phyloP scores from a whole-genome alignment of 2,329 filamentous ascomycete genomes.

The Nemania sp. region DNA sequence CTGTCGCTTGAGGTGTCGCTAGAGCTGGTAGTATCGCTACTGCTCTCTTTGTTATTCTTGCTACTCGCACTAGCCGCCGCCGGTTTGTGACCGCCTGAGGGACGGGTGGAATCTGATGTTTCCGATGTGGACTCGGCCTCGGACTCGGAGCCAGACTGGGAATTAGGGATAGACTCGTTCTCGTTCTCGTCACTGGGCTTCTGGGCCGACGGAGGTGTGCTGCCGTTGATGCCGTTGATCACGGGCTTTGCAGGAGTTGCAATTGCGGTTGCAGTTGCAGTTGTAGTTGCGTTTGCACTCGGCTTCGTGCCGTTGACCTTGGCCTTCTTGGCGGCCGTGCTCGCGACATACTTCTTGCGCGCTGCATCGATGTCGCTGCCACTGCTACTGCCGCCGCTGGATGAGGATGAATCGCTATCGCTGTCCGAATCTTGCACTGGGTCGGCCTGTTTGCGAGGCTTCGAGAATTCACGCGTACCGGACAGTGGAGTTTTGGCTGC shows the following conservation, averaged over 20 bases:
- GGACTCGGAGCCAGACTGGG: constrained; percentile 26
- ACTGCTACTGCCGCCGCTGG: constrained; percentile 37
- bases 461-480: constrained; percentile 24
- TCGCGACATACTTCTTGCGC: constrained; percentile 40
- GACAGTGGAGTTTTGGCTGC: constrained; percentile 21
- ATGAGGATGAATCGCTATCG: constrained; percentile 38
- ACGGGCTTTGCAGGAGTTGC: constrained; percentile 23
- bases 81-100: constrained; percentile 11
- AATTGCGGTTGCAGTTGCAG: not conserved
- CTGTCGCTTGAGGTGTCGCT: constrained; percentile 40
- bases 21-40: constrained; percentile 37
- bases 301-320: constrained; percentile 27
- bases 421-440: constrained; percentile 36
- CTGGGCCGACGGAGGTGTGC: constrained; percentile 25
- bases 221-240: constrained; percentile 32
- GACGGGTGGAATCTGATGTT: constrained; percentile 6
- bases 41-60: constrained; percentile 25
- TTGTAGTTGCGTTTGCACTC: constrained; percentile 20
- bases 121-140: constrained; percentile 21
- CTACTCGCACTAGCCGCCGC: constrained; percentile 26
- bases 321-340: constrained; percentile 34
- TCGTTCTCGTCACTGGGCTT: constrained; percentile 31
- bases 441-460: constrained; percentile 25
- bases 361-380: constrained; percentile 37
- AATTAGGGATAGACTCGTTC: constrained; percentile 18